phyloP scores from a whole-genome alignment of 2,329 filamentous ascomycete genomes.

The Kalmusia sp. region DNA sequence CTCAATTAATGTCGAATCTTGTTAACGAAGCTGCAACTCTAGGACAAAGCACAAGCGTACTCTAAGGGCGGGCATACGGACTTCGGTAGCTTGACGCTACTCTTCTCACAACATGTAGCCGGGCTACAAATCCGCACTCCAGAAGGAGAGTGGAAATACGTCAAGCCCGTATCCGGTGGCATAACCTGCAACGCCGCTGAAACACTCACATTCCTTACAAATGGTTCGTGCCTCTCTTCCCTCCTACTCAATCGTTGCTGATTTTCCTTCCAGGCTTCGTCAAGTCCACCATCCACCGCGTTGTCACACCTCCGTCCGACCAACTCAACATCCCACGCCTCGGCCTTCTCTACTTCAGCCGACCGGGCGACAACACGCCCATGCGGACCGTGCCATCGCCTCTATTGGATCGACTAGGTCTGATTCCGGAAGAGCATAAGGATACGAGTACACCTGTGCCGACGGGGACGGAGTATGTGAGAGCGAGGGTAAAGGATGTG shows the following conservation, averaged over 20 bases:
- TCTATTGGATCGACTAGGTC: constrained; percentile 38
- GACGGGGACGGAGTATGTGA: constrained; percentile 55
- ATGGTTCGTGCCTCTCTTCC: constrained; percentile 37
- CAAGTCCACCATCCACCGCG: constrained; percentile 56
- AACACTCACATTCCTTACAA: constrained; percentile 43
- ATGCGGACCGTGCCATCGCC: constrained; percentile 44
- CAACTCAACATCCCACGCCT: constrained; percentile 56
- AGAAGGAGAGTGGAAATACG: constrained; percentile 47
- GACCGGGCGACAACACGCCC: constrained; percentile 36
- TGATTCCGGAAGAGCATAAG: constrained; percentile 51
- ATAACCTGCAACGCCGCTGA: constrained; percentile 48
- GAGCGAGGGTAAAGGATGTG: constrained; percentile 56
- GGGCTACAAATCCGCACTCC: constrained; percentile 57
- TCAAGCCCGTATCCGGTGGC: constrained; percentile 43
- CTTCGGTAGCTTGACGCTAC: constrained; percentile 60
- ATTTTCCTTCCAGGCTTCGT: constrained; percentile 45
- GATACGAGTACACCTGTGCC: constrained; percentile 43
- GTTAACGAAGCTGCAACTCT: too few species aligned
- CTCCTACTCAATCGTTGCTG: constrained; percentile 12
- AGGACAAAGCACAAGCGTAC: constrained; percentile 46
- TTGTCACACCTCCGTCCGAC: constrained; percentile 55
- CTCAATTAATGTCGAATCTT: too few species aligned
- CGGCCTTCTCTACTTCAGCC: constrained; percentile 59
- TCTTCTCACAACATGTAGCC: constrained; percentile 64
- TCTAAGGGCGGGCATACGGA: constrained; percentile 60